These are phyloP conservation scores for Fomitopsis pulvina DNA, from an alignment of 768 basidiomycete genomes.

Conservation along the genomic window DNA sequence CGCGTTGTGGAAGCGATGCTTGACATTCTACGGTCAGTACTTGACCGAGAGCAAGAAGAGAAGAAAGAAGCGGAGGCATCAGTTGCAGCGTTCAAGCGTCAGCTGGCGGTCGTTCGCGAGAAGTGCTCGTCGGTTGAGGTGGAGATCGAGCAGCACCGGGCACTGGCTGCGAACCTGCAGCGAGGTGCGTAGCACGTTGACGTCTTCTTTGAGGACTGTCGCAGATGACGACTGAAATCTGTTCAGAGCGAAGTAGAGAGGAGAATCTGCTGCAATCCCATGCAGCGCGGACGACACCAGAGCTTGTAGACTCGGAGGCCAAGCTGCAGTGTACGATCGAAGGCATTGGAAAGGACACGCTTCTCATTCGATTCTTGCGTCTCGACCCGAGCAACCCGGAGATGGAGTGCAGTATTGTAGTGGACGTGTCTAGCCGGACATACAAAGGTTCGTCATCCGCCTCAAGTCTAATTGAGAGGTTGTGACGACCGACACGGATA, in stretches of 20 bases:
- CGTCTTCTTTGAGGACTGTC: background rate
- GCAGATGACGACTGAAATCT: background rate
- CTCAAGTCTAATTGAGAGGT: background rate
- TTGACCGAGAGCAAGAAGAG: constrained; percentile 69
- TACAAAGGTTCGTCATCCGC: constrained; percentile 55
- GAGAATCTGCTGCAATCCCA: constrained; percentile 45
- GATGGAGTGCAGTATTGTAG: constrained; percentile 64
- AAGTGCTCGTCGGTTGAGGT: constrained; percentile 49
- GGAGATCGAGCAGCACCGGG: constrained; percentile 70
- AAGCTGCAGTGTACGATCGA: constrained; percentile 64
- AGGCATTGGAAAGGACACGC: constrained; percentile 64
- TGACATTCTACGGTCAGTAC: constrained; percentile 30
- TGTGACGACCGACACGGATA: background rate
- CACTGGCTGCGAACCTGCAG: constrained; percentile 50
- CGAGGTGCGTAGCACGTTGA: constrained; percentile 41
- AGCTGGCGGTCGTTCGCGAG: constrained; percentile 58
- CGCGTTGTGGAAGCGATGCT: background rate
- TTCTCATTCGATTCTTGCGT: constrained; percentile 67
- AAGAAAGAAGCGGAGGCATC: constrained; percentile 61
- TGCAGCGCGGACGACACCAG: constrained; percentile 44
- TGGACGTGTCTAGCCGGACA: constrained; percentile 58
- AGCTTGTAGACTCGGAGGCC: constrained; percentile 51
- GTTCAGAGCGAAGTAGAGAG: constrained; percentile 64
- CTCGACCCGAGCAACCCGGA: constrained; percentile 52
- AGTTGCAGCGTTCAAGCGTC: constrained; percentile 54